Percentiles rank a stretch among this genome's conserved stretches.
Evolutionary conservation across 2,329 filamentous ascomycete species (phyloP).

Genomic region (Polychaeton citri): DNA sequence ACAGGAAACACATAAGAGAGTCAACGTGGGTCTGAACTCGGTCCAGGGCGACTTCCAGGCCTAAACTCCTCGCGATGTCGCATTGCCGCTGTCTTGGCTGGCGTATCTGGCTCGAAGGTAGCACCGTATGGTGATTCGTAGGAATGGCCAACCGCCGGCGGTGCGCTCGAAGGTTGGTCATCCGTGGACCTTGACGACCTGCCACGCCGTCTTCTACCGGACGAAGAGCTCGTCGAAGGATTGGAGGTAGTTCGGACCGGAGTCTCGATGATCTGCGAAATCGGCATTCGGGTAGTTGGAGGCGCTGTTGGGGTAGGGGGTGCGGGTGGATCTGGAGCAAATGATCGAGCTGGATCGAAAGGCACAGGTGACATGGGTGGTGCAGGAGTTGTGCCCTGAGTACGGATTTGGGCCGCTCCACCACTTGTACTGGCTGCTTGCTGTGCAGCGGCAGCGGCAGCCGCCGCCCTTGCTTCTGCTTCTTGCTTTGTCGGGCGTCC

Average conservation of each 20-base stretch:
- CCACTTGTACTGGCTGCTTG: neutral
- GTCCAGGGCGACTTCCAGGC: constrained; percentile 2
- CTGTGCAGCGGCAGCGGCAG: constrained; percentile 1
- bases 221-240: constrained; percentile 15
- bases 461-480: constrained; percentile 29
- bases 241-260: constrained; percentile 11
- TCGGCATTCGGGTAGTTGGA: constrained; percentile 18
- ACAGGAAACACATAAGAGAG: too few relatives aligned
- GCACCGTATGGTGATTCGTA: constrained; percentile 17
- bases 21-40: neutral
- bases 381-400: constrained; percentile 1
- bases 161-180: neutral
- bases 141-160: neutral
- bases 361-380: constrained; percentile 1
- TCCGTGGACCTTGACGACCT: constrained; percentile 12
- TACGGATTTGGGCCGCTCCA: neutral
- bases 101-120: constrained; percentile 10
- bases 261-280: constrained; percentile 19
- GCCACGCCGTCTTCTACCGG: constrained; percentile 17
- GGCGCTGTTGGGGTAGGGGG: constrained; percentile 8
- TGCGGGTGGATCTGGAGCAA: constrained; percentile 5
- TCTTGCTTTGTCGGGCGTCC: constrained; percentile 36
- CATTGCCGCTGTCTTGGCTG: constrained; percentile 13
- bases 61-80: constrained; percentile 13
- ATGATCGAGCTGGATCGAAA: constrained; percentile 1